Conservation (phyloP, 164 flowering plant genomes). For the Pachysandra terminalis region DNA sequence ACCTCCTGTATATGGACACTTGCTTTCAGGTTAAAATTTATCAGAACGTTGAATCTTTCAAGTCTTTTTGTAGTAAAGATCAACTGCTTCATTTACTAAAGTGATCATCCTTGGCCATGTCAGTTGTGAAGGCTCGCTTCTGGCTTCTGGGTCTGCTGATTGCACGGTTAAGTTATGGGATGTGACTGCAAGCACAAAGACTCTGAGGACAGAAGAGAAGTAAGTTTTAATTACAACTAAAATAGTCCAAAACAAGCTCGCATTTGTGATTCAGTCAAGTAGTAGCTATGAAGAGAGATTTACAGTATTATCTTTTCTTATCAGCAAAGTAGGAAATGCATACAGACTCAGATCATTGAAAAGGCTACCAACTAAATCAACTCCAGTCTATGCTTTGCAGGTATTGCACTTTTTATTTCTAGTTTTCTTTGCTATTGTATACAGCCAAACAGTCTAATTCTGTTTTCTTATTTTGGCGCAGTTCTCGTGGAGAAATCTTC, state of each 20-base stretch:
- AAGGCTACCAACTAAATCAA: constrained; percentile 79
- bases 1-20: constrained; percentile 92
- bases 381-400: constrained; percentile 72
- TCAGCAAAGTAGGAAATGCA: constrained; percentile 57
- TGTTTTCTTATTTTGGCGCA: constrained; percentile 12
- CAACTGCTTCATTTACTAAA: background rate
- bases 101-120: background rate
- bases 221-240: constrained; percentile 31
- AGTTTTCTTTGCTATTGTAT: background rate
- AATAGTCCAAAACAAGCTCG: background rate
- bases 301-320: constrained; percentile 4
- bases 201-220: constrained; percentile 63
- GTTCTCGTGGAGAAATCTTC: constrained; percentile 41
- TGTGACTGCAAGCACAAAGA: constrained; percentile 73
- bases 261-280: background rate
- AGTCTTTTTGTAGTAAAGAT: no score
- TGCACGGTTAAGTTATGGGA: constrained; percentile 97
- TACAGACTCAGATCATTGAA: constrained; percentile 82
- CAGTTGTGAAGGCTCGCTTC: constrained; percentile 95
- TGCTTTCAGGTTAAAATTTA: constrained; percentile 64
- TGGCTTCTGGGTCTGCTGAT: constrained; percentile 99
- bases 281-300: background rate
- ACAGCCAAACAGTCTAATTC: background rate
- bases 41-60: background rate
- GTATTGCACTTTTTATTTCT: constrained; percentile 34